phyloP scores from a whole-genome alignment of 164 flowering plant species.

The Brasenia schreberi region DNA sequence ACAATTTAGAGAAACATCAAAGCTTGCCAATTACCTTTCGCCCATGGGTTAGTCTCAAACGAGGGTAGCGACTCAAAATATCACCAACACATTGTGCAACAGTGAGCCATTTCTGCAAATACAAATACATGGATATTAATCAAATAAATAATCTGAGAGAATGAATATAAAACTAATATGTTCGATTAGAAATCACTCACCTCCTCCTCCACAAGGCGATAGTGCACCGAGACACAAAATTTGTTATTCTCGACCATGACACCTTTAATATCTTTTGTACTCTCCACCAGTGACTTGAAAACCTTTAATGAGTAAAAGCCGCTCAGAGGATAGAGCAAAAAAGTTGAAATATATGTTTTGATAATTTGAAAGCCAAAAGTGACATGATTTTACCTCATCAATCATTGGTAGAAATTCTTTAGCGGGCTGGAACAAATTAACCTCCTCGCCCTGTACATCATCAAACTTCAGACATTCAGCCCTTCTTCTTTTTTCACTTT shows the following conservation, averaged over 20 bases:
- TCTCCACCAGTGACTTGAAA: constrained; percentile 70
- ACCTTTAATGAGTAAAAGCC: constrained; percentile 31
- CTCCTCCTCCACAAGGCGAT: constrained; percentile 86
- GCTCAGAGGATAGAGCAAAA: not conserved
- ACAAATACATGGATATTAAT: not conserved
- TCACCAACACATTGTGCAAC: constrained; percentile 65
- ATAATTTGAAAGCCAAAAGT: too few species aligned
- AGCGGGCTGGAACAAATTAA: constrained; percentile 64
- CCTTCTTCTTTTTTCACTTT: too few species aligned
- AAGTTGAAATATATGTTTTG: not conserved
- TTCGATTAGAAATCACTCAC: constrained; percentile 15
- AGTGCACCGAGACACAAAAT: constrained; percentile 95
- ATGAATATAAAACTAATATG: not conserved
- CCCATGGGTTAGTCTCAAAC: constrained; percentile 79
- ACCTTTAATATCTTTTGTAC: constrained; percentile 61
- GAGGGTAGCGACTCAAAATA: constrained; percentile 61
- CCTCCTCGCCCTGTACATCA: constrained; percentile 8
- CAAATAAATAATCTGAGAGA: not conserved
- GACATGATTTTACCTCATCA: constrained; percentile 30
- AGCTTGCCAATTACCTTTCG: constrained; percentile 46
- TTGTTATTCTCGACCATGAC: constrained; percentile 85
- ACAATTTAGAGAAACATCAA: too few species aligned
- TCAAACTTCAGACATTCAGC: too few species aligned
- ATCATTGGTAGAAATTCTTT: constrained; percentile 59
- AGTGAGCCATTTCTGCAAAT: constrained; percentile 53